Conservation (phyloP, 2,329 filamentous ascomycete genomes). For the Bipolaris oryzae region DNA sequence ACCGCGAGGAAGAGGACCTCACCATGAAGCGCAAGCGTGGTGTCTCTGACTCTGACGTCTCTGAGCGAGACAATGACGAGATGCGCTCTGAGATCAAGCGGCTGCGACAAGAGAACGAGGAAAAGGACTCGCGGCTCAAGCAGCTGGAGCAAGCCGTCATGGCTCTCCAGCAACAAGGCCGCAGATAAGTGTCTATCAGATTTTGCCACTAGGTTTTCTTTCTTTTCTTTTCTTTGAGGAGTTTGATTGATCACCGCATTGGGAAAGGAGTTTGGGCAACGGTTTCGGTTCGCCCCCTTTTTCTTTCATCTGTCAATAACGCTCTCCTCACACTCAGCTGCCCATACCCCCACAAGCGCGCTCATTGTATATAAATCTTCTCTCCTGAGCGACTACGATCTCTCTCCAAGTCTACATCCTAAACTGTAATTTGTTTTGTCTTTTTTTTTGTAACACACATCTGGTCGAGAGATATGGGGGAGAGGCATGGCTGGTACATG, state of each 20-base stretch:
- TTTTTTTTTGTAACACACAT: neutral
- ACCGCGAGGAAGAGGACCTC: conserved; percentile 33
- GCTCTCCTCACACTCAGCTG: neutral
- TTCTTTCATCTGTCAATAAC: neutral
- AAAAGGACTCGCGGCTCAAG: conserved; percentile 48
- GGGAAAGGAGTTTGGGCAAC: neutral
- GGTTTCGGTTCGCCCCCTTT: neutral
- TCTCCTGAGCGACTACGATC: neutral
- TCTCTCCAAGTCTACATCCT: neutral
- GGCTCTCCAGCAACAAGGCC: conserved; percentile 43
- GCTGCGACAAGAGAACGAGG: conserved; percentile 49
- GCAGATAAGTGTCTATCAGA: conserved; percentile 16
- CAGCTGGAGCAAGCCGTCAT: conserved; percentile 46
- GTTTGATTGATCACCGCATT: neutral
- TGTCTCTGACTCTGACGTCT: conserved; percentile 33
- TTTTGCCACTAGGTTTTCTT: neutral
- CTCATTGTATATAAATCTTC: neutral
- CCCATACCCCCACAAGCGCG: neutral
- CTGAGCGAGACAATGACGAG: conserved; percentile 37
- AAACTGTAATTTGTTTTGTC: neutral
- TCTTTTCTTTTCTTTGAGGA: neutral
- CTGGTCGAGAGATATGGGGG: neutral
- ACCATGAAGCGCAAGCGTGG: conserved; percentile 43
- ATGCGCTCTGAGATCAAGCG: conserved; percentile 50
- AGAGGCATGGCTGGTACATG: neutral